Evolutionary conservation across 2,329 filamentous ascomycete species (phyloP).

Genomic region (Fusarium hainanense): DNA sequence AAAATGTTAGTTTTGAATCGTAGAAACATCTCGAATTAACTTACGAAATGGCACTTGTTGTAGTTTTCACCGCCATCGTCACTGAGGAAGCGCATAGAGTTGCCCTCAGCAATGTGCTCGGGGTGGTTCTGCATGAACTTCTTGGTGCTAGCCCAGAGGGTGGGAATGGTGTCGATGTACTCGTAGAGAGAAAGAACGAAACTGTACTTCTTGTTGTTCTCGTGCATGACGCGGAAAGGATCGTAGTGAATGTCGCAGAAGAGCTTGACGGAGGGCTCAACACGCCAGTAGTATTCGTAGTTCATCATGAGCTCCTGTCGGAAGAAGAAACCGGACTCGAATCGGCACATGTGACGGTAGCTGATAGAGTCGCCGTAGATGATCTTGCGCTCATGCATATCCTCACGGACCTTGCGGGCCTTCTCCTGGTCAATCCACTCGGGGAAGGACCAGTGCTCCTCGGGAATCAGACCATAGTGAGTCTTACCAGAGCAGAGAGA

Average conservation of each 20-base stretch:
- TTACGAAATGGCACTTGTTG: slow-evolving; percentile 96
- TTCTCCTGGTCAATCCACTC: slow-evolving; percentile 95
- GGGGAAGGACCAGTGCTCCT: slow-evolving; percentile 97
- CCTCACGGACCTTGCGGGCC: slow-evolving; percentile 88
- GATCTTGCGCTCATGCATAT: slow-evolving; percentile 94
- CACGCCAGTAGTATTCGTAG: slow-evolving; percentile 99
- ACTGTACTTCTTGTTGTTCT: slow-evolving; percentile 97
- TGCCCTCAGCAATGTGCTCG: slow-evolving; percentile 84
- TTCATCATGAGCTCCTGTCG: slow-evolving; percentile 91
- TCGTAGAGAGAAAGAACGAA: slow-evolving; percentile 96
- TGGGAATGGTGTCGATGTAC: slow-evolving; percentile 95
- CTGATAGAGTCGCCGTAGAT: slow-evolving; percentile 98
- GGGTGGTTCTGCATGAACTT: slow-evolving; percentile 93
- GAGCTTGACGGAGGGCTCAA: slow-evolving; percentile 95
- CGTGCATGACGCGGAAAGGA: slow-evolving; percentile 95
- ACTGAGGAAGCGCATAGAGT: slow-evolving; percentile 91
- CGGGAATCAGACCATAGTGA: slow-evolving; percentile 87
- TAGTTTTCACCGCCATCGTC: slow-evolving; percentile 92
- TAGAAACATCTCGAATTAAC: slow-evolving; percentile 43
- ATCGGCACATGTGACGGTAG: slow-evolving; percentile 99
- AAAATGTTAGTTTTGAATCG: slow-evolving; percentile 40
- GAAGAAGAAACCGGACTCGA: slow-evolving; percentile 99
- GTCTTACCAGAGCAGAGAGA: slow-evolving; percentile 93
- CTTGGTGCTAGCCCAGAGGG: slow-evolving; percentile 94
- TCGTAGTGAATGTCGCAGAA: slow-evolving; percentile 97